Base-by-base conservation (phyloP, 2,329 filamentous ascomycete genomes). In the Claviceps spartinae region DNA sequence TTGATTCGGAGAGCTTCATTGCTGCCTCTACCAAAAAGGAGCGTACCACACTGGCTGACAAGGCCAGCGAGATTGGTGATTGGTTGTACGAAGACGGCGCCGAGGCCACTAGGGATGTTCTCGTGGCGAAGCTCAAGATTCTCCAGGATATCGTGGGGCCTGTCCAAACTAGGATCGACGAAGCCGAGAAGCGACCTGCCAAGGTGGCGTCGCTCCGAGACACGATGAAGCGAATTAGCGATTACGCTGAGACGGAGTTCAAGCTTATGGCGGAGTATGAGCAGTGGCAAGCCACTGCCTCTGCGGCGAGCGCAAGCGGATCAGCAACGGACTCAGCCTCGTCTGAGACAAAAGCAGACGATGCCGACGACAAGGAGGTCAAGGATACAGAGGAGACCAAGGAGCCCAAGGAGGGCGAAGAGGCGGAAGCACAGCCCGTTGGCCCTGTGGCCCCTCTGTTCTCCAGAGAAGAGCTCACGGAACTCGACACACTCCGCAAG, bases 51-150 rank as follows among this genome's bases (percentile, higher is more conserved):
- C 75, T 97, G 13, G 78, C 85, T 59, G 72, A 81, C 55, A 82
- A 83, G 61, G 76, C 88, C 41, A 76, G 78, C 55, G 78, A 80
- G 48, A 78, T 82, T 22, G 86, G 86, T 60, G 89, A 95, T 11
- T 98, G 93, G 91, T 81, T 98, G 54, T 93, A 95, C 64, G 86
- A 80, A 16, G 89, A 90, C 47, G 88, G 91, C 52, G 76, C 78
- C 16, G 82, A 89, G 48, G 90, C 93, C 4, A 75, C 79, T 38
- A 83, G 82, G 53, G 81, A 86, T 3, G 81, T 84, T 47, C 78
- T 98, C 61, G 86, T 84, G 65, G 76, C 79, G 52, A 88, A 84
- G 64, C 78, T 94, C 48, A 84, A 87, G 66, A 79, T 78, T 45
- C 79, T 98, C 48, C 84, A 88, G 63, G 79, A 82, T 50, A 78